Percentiles rank a stretch among this genome's conserved stretches.
phyloP scores from a whole-genome alignment of 306 rosid genomes.

The Cyamopsis tetragonoloba region DNA sequence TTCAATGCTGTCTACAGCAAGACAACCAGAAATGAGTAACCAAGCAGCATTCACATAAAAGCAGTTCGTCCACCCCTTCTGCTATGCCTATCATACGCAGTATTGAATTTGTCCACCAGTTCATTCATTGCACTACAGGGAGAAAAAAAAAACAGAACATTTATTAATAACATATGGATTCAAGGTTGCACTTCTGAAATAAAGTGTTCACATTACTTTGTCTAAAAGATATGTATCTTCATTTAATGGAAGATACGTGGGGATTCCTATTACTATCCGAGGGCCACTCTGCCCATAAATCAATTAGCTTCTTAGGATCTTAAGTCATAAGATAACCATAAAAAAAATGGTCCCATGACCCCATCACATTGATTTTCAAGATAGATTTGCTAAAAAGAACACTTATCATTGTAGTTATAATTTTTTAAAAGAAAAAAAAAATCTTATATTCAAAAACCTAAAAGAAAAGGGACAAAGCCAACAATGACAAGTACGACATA shows the following conservation, averaged over 20 bases:
- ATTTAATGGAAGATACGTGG: neutral
- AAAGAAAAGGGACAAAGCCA: neutral
- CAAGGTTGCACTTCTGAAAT: conserved; percentile 3
- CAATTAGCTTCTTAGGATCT: too few relatives aligned
- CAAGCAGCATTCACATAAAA: conserved; percentile 53
- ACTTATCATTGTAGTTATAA: neutral
- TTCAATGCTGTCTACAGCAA: conserved; percentile 1
- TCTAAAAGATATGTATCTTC: neutral
- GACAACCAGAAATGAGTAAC: conserved; percentile 17
- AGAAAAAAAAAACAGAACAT: neutral
- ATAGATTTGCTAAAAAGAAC: neutral
- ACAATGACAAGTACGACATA: conserved; percentile 28
- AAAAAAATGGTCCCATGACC: neutral
- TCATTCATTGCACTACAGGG: conserved; percentile 48
- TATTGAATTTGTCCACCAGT: conserved; percentile 76
- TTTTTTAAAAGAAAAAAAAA: neutral
- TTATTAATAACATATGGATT: conserved; percentile 2
- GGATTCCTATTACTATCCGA: neutral
- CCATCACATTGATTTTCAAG: neutral
- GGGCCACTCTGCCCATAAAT: neutral
- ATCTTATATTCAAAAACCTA: neutral
- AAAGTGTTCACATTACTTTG: neutral
- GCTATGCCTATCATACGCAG: conserved; percentile 89
- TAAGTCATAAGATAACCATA: neutral
- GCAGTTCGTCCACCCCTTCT: conserved; percentile 92